Percentiles rank a stretch among this genome's conserved stretches.
phyloP scores from a whole-genome alignment of 345 rosid species.

The Lepidium didymum region DNA sequence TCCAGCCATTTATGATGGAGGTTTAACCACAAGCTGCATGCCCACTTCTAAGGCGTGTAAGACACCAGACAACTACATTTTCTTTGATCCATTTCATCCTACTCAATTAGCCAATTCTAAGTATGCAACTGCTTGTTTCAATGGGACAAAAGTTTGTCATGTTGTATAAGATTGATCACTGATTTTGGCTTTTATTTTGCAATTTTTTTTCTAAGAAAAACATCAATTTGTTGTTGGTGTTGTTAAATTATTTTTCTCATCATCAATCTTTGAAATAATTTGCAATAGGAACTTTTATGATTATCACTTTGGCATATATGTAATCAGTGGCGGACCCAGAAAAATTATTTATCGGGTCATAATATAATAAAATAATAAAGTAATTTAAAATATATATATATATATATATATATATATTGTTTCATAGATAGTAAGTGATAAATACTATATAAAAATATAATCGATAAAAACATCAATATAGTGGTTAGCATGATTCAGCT shows the following conservation, averaged over 20 bases:
- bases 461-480: too few relatives aligned
- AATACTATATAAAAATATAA: too few relatives aligned
- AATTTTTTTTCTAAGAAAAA: background rate
- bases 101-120: slow-evolving; percentile 17
- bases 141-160: slow-evolving; percentile 5
- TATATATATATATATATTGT: too few relatives aligned
- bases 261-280: background rate
- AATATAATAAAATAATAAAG: too few relatives aligned
- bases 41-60: background rate
- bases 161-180: background rate
- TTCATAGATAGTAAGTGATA: too few relatives aligned
- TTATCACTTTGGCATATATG: background rate
- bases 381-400: too few relatives aligned
- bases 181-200: too few relatives aligned
- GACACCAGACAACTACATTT: slow-evolving; percentile 1
- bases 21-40: background rate
- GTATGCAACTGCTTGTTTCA: slow-evolving; percentile 15
- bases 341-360: too few relatives aligned
- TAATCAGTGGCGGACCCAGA: too few relatives aligned
- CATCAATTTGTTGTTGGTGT: background rate
- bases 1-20: slow-evolving; percentile 20
- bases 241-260: background rate
- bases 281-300: background rate
- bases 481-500: too few relatives aligned
- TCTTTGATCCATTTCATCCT: slow-evolving; percentile 27